Base-by-base conservation (phyloP, 345 rosid genomes). In the Lepidium didymum region DNA sequence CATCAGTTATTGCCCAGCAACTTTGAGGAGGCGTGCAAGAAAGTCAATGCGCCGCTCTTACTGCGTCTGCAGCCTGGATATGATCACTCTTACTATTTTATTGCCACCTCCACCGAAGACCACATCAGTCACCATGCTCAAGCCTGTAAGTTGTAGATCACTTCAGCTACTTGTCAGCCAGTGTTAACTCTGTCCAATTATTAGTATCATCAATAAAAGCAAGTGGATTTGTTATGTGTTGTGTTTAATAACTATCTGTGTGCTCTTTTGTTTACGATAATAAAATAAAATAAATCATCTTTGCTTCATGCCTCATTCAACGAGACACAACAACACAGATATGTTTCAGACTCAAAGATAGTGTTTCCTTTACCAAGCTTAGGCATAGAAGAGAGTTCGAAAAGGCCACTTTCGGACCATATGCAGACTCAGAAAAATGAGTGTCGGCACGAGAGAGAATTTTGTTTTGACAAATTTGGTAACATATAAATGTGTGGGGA, bases 71-170 rank as follows among this genome's bases (percentile, higher is more conserved):
- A 88, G 36, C 96, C 96, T 12, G 96, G 98, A 49, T 92, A 92
- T 60, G 96, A 92, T 76, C 93, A 92, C 78, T 90, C 98, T 21
- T 90, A 75, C 84, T 84, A 47, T 53, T 92, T 92, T 60, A 77
- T 92, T 15, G 58, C 98, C 42, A 84, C 96, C 53, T 92, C 90
- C 83, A 85, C 90, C 1, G 91, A 90, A 4, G 96, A 90, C 73
- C 98, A 92, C 77, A 88, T 87, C 79, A 65, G 68, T 76, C 96
- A 88, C 84, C 98, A 92, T 76, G 88, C 85, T 57, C 86, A 82
- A 73, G 96, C 93, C 34, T 88, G 85, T 40, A 68, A 57, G 15
- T 81, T 81, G 25, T 76, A 76, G 68, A 51, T 58, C 44, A 60
- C 36, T 73, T 40, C 51, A 51, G 29, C 33, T 57, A 33, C 67